These are phyloP conservation scores for Melanomma pulvis-pyrius DNA, from an alignment of 495 filamentous ascomycete genomes.

Conservation along the genomic window DNA sequence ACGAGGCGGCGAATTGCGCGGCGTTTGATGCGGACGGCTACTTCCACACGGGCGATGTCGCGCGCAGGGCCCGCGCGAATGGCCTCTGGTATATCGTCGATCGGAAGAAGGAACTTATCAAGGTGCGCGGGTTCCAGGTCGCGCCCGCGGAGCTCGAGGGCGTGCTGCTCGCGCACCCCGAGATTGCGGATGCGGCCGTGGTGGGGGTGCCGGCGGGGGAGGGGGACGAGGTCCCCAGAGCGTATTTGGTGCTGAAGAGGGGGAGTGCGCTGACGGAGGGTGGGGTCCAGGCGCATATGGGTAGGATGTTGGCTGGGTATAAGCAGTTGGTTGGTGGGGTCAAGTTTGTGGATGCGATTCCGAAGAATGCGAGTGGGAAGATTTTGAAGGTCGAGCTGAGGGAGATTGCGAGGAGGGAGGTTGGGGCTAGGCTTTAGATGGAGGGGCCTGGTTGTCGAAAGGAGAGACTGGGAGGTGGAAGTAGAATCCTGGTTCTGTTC, in stretches of 20 bases:
- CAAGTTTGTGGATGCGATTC: constrained; percentile 18
- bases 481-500: no score
- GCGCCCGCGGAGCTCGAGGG: constrained; percentile 33
- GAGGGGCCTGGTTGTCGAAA: neutral
- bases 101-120: constrained; percentile 56
- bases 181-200: constrained; percentile 33
- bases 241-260: constrained; percentile 36
- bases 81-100: constrained; percentile 75
- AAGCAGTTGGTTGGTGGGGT: constrained; percentile 25
- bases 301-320: constrained; percentile 23
- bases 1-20: constrained; percentile 10
- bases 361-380: constrained; percentile 34
- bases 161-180: constrained; percentile 19
- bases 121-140: constrained; percentile 36
- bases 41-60: constrained; percentile 30
- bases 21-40: constrained; percentile 18
- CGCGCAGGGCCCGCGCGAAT: constrained; percentile 46
- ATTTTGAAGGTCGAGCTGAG: constrained; percentile 30
- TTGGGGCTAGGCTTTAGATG: constrained; percentile 3
- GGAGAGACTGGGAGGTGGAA: no score
- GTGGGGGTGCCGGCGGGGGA: constrained; percentile 26
- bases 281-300: constrained; percentile 26
- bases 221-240: constrained; percentile 38
- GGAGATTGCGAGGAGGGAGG: constrained; percentile 25
- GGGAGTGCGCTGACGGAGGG: constrained; percentile 19